These are phyloP conservation scores for Umbelopsis sp. DNA, from an alignment of 192 early-diverging fungal genomes.

Conservation along the genomic window DNA sequence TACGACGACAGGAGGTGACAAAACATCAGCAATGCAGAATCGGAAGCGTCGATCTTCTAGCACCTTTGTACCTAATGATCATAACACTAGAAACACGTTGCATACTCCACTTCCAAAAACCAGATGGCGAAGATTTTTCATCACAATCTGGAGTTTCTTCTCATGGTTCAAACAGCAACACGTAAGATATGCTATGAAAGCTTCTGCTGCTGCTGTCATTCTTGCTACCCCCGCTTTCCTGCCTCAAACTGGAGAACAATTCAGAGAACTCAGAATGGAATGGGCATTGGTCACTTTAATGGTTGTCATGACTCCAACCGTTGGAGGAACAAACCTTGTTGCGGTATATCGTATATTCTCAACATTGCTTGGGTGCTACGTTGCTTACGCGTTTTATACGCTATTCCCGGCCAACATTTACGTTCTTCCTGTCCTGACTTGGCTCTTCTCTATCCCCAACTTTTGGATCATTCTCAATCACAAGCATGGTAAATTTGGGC, in stretches of 20 bases:
- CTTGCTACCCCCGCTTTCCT: conserved; percentile 69
- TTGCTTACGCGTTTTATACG: conserved; percentile 62
- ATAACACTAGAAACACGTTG: conserved; percentile 48
- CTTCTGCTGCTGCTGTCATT: conserved; percentile 64
- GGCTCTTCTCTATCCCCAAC: conserved; percentile 69
- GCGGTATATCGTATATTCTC: conserved; percentile 73
- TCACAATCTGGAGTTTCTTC: conserved; percentile 62
- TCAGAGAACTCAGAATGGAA: conserved; percentile 68
- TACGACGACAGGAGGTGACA: not conserved
- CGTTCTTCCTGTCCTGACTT: conserved; percentile 49
- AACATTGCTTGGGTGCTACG: conserved; percentile 70
- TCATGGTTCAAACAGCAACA: conserved; percentile 69
- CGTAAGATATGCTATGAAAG: conserved; percentile 76
- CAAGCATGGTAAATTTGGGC: conserved; percentile 73
- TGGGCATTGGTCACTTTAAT: conserved; percentile 78
- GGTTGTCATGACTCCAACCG: conserved; percentile 85
- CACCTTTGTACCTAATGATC: conserved; percentile 37
- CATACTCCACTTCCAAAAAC: conserved; percentile 67
- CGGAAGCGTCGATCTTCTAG: not conserved
- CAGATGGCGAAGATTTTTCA: conserved; percentile 49
- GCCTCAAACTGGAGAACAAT: conserved; percentile 52
- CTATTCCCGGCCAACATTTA: conserved; percentile 50
- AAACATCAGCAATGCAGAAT: not conserved
- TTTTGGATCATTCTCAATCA: conserved; percentile 71
- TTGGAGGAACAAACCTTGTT: conserved; percentile 77